phyloP scores from a whole-genome alignment of 129 eudicot genomes.

The Heracleum sosnowskyi region DNA sequence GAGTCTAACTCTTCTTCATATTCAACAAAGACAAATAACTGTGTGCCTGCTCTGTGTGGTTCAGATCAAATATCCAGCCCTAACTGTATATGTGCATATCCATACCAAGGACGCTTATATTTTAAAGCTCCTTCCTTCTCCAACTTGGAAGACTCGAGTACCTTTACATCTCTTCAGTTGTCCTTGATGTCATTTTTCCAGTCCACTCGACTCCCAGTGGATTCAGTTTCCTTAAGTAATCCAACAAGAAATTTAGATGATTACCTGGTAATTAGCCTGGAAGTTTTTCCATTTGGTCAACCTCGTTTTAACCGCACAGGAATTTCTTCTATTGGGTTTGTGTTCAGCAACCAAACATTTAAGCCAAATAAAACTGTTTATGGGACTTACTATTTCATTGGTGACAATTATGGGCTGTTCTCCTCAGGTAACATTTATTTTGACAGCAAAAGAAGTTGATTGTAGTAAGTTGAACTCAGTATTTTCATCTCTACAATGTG shows the following conservation, averaged over 20 bases:
- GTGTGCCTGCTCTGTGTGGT: conserved; percentile 39
- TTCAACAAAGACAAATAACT: conserved; percentile 34
- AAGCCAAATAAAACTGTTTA: conserved; percentile 34
- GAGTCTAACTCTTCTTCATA: conserved; percentile 25
- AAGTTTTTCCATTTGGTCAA: conserved; percentile 52
- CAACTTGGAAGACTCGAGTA: conserved; percentile 27
- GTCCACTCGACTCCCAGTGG: conserved; percentile 40
- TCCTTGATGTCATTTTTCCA: conserved; percentile 25
- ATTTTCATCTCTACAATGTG: background rate
- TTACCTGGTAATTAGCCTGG: conserved; percentile 44
- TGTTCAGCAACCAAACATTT: conserved; percentile 60
- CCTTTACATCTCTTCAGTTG: conserved; percentile 28
- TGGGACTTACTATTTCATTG: conserved; percentile 62
- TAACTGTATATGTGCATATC: conserved; percentile 61
- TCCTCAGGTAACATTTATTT: conserved; percentile 30
- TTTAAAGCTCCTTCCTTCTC: conserved; percentile 79
- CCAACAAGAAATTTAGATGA: conserved; percentile 35
- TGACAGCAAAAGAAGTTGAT: background rate
- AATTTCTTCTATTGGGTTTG: conserved; percentile 38
- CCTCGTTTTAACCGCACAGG: conserved; percentile 54
- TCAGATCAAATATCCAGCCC: conserved; percentile 48
- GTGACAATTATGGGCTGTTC: conserved; percentile 29
- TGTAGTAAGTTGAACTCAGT: background rate
- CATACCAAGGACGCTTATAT: conserved; percentile 48
- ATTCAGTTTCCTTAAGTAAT: conserved; percentile 43